phyloP scores from a whole-genome alignment of 1,284 basidiomycete genomes.

The Sphagnurus paluster region DNA sequence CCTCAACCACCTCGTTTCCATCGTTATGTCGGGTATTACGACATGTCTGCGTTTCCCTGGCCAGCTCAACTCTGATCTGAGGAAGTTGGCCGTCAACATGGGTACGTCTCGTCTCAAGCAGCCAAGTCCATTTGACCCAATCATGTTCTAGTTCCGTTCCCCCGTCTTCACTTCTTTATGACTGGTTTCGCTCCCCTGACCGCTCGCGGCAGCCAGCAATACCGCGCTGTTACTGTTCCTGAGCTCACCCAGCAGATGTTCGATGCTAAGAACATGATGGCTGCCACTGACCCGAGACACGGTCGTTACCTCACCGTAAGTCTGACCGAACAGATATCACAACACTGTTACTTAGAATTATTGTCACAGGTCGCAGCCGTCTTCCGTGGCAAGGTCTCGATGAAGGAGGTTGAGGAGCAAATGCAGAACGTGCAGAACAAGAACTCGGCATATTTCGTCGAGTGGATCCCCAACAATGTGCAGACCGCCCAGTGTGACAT shows the following conservation, averaged over 20 bases:
- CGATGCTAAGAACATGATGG: conserved; percentile 99
- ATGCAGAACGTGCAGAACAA: conserved; percentile 98
- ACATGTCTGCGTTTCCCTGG: conserved; percentile 98
- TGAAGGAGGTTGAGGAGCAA: conserved; percentile 99
- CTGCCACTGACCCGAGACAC: conserved; percentile 91
- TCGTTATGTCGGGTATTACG: conserved; percentile 98
- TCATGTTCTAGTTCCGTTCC: conserved; percentile 80
- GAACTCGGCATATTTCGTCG: conserved; percentile 97
- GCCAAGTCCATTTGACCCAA: conserved; percentile 3
- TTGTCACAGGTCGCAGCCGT: conserved; percentile 83
- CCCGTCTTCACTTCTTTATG: conserved; percentile 99
- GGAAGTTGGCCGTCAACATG: conserved; percentile 99
- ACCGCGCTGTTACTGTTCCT: conserved; percentile 93
- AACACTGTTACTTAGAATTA: conserved; percentile 4
- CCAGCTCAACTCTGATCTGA: conserved; percentile 96
- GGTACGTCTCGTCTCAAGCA: conserved; percentile 47
- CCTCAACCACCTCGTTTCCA: conserved; percentile 95
- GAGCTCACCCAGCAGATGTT: conserved; percentile 99
- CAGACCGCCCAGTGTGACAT: conserved; percentile 97
- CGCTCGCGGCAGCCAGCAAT: conserved; percentile 89
- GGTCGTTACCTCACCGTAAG: conserved; percentile 90
- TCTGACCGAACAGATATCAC: background rate
- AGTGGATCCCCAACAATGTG: conserved; percentile 99
- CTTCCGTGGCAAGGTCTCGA: conserved; percentile 98
- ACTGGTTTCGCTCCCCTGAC: conserved; percentile 96